Conservation (phyloP, 208 protist genomes). For the Phytomonas sp. region DNA sequence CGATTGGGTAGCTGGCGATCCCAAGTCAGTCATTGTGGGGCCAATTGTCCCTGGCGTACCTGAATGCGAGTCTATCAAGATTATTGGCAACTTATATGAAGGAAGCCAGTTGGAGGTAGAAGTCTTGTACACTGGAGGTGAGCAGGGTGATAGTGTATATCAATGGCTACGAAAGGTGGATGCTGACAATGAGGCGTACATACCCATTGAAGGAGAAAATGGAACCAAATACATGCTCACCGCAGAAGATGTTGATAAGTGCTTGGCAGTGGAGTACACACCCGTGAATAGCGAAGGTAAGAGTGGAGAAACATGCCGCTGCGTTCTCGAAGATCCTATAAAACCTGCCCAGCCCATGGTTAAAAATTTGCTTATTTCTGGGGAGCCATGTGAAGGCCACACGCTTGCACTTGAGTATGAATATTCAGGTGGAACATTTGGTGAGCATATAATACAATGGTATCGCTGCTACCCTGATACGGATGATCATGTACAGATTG, state of each 20-base stretch:
- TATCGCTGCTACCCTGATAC: conserved; percentile 54
- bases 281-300: conserved; percentile 75
- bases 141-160: conserved; percentile 82
- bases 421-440: conserved; percentile 77
- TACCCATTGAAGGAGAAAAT: conserved; percentile 75
- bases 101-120: conserved; percentile 77
- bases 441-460: conserved; percentile 83
- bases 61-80: conserved; percentile 85
- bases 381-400: conserved; percentile 59
- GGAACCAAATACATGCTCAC: conserved; percentile 62
- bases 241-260: conserved; percentile 82
- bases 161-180: conserved; percentile 86
- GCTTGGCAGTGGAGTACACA: conserved; percentile 87
- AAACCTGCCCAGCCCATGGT: conserved; percentile 55
- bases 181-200: conserved; percentile 25
- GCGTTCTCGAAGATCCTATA: conserved; percentile 83
- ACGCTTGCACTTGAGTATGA: conserved; percentile 70
- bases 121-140: conserved; percentile 77
- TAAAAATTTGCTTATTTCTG: conserved; percentile 53
- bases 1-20: conserved; percentile 86
- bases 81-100: conserved; percentile 82
- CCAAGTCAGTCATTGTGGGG: conserved; percentile 54
- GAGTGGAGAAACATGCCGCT: conserved; percentile 85
- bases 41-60: conserved; percentile 56
- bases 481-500: conserved; percentile 43